Base-by-base conservation (phyloP, 2,329 filamentous ascomycete species). In the Scleromitrula shiraiana region DNA sequence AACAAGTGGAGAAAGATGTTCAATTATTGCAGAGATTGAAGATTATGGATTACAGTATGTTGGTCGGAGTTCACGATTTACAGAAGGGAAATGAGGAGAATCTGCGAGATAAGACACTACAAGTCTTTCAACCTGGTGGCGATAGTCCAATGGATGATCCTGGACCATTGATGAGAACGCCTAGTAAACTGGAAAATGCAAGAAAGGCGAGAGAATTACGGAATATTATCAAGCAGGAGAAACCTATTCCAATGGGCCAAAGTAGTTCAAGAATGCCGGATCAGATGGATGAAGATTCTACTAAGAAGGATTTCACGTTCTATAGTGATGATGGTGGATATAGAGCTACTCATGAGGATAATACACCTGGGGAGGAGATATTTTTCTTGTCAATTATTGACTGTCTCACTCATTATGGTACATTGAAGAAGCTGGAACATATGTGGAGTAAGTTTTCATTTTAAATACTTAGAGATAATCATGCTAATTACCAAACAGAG, bases 321-420 rank as follows among this genome's bases (percentile, higher is more conserved):
- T 96, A 95, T 64, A 81, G 83, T 50, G 91, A 97, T 57, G 91
- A 97, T 62, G 93, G 93, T 41, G 93, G 93, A 3, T 89, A 96
- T 67, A 77, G 83, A 57, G 91, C 93, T 10, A 97, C 93, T 1
- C 89, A 96, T 62, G 89, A 96, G 66, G 82, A 95, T 66, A 85
- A 95, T 53, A 70, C 73, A 14, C 80, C 86, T 1, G 90, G 85
- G 2, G 88, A 96, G 46, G 88, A 95, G 68, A 89, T 98, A 35
- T 98, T 98, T 68, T 98, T 98, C 64, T 79, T 98, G 7, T 94
- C 93, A 29, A 94, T 98, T 59, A 98, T 98, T 66, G 93, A 98
- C 68, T 98, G 93, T 67, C 73, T 98, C 60, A 98, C 93, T 59
- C 88, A 96, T 66, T 98, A 97, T 66, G 89, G 89, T 57, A 81